Percentiles rank a stretch among this genome's conserved stretches.
These are phyloP conservation scores for Pyronema domesticum DNA, from an alignment of 495 filamentous ascomycete genomes.

Conservation along the genomic window DNA sequence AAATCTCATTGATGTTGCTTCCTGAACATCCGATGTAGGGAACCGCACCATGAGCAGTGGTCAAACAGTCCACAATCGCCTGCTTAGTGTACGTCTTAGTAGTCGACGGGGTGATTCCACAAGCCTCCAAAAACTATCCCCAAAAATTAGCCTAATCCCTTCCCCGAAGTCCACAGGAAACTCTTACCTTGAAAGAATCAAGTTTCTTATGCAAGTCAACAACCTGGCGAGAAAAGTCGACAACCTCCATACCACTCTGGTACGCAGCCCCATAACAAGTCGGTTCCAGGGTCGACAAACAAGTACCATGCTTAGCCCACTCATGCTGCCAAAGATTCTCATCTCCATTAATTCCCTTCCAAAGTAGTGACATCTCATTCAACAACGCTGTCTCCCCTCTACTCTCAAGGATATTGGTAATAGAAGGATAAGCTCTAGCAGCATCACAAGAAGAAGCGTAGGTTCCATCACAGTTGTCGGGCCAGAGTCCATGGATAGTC, in stretches of 20 bases:
- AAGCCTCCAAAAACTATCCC: constrained; percentile 36
- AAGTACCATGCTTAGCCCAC: constrained; percentile 72
- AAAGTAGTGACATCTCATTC: constrained; percentile 58
- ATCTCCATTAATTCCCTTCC: constrained; percentile 49
- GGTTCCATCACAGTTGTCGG: constrained; percentile 71
- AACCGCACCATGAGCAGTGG: constrained; percentile 27
- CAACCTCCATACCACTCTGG: constrained; percentile 37
- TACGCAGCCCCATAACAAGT: constrained; percentile 51
- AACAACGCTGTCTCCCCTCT: constrained; percentile 45
- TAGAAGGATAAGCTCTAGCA: constrained; percentile 49
- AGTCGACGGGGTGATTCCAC: constrained; percentile 44
- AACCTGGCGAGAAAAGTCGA: constrained; percentile 44
- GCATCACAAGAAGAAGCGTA: constrained; percentile 49
- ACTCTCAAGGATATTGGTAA: constrained; percentile 45
- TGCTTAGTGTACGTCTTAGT: constrained; percentile 44
- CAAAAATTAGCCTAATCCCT: background rate
- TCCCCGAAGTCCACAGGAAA: background rate
- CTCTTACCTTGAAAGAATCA: constrained; percentile 41
- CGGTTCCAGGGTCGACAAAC: constrained; percentile 52
- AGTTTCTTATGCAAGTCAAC: constrained; percentile 44
- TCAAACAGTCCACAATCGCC: constrained; percentile 48
- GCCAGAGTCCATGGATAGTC: constrained; percentile 87
- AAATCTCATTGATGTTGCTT: background rate
- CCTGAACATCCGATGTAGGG: background rate
- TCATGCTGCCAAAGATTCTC: constrained; percentile 73